Percentiles rank a stretch among this genome's conserved stretches.
Conservation (phyloP, 192 early-diverging fungal genomes). For the Geosiphon pyriformis region DNA sequence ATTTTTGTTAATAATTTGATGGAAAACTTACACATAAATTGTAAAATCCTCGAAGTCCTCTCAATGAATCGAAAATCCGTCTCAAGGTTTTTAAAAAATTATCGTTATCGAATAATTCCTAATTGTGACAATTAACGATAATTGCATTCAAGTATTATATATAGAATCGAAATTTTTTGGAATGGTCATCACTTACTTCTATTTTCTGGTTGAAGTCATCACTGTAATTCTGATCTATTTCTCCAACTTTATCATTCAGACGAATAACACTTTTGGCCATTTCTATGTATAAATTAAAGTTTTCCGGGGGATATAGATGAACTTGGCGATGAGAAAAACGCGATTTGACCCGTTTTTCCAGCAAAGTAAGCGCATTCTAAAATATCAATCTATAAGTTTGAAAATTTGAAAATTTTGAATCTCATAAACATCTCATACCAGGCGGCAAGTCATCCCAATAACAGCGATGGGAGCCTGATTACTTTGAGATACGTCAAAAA, state of each 20-base stretch:
- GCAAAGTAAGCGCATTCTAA: conserved; percentile 73
- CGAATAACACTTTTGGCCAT: conserved; percentile 52
- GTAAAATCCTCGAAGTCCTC: conserved; percentile 50
- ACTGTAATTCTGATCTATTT: conserved; percentile 25
- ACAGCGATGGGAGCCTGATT: conserved; percentile 80
- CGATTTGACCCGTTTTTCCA: conserved; percentile 95
- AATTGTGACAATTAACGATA: not conserved
- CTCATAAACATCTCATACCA: conserved; percentile 35
- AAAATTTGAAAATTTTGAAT: not conserved
- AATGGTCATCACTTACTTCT: conserved; percentile 25
- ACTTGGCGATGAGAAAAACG: conserved; percentile 87
- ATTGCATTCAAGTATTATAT: not conserved
- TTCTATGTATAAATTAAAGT: conserved; percentile 50
- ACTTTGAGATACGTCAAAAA: conserved; percentile 87
- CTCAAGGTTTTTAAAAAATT: conserved; percentile 39
- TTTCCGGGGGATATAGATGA: conserved; percentile 54
- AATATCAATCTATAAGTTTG: not conserved
- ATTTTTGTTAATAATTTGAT: not conserved
- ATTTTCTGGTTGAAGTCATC: conserved; percentile 48
- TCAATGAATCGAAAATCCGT: conserved; percentile 53
- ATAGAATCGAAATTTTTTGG: not conserved
- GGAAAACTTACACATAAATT: conserved; percentile 45
- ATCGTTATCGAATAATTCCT: conserved; percentile 43
- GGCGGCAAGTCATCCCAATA: conserved; percentile 74
- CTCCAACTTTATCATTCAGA: conserved; percentile 1